Base-by-base conservation (phyloP, 2,329 filamentous ascomycete species). In the Shiraia sp. region DNA sequence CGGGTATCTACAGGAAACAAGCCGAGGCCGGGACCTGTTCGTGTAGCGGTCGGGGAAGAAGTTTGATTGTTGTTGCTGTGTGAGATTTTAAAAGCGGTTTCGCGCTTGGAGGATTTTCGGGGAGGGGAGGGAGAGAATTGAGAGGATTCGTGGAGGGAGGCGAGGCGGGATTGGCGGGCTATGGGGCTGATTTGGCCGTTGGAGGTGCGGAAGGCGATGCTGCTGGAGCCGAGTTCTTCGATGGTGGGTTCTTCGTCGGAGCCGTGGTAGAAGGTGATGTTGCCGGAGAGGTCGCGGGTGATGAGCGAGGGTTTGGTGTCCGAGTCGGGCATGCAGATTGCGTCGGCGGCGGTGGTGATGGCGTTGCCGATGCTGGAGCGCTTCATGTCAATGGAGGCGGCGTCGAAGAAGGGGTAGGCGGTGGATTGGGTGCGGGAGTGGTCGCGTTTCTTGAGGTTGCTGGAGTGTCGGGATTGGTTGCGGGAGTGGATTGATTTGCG, bases 361-460 rank as follows among this genome's bases (percentile, higher is more conserved):
- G 42, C 43, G 23, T 37, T 41, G 25, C 33, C 36, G 28, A 41
- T 49, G 32, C 43, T 48, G 14, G 25, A 28, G 4, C 28, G 45
- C 13, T 39, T 25, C 35, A 32, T 25, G 28, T 43, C 45, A 19
- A 53, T 22, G 25, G 39, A 32, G 10, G 38, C 29, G n/a, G 54
- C 16, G 27, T 59, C 59, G 37, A 63, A 59, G 47, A 47, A 51
- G 3, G 62, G 62, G 39, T 58, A 65, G 10, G 60, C 57, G 10
- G 59, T 59, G 10, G 57, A 64, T 40, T 67, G 62, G 3, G 54
- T 47, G 42, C 56, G 59, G 1, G 59, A 61, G 29, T 45, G 56
- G 8, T 45, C 45, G 24, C 53, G 48, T 1, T 36, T 59, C 24
- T 28, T 30, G 12, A 19, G 24, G n/a, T 22, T 29, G 10, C 40